Conservation (phyloP, 345 rosid species). For the Citrus sp. region DNA sequence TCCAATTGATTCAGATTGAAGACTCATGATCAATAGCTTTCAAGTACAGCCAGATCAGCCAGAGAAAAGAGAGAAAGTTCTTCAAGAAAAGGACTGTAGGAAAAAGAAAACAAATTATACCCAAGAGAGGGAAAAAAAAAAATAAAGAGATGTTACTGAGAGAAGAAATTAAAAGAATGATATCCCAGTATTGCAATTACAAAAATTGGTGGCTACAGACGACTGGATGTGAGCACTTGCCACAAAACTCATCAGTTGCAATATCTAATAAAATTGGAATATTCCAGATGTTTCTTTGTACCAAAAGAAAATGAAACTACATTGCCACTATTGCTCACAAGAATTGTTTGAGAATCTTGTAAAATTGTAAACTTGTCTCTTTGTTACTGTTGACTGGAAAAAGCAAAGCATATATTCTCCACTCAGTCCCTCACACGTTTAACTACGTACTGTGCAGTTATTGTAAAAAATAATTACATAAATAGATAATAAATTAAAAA, state of each 20-base stretch:
- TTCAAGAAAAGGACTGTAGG: not conserved
- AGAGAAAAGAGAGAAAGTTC: not conserved
- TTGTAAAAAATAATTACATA: not conserved
- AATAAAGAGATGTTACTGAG: not conserved
- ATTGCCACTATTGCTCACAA: not conserved
- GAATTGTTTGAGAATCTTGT: not conserved
- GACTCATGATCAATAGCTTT: not conserved
- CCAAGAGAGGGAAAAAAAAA: not conserved
- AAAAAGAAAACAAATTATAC: not conserved
- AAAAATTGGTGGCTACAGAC: not conserved
- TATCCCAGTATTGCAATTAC: not conserved
- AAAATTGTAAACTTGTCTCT: not conserved
- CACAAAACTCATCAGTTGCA: no score
- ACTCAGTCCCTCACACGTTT: not conserved
- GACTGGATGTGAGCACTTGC: not conserved
- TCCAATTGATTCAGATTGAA: not conserved
- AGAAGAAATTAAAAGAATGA: no score
- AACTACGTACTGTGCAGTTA: not conserved
- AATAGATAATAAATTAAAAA: not conserved
- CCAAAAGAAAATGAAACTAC: not conserved
- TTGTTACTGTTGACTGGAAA: not conserved
- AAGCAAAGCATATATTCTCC: not conserved
- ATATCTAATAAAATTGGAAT: not conserved
- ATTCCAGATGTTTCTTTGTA: conserved; percentile 1
- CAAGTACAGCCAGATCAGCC: not conserved